Conservation (phyloP, 805 yeast genomes). For the Candida ortonii region DNA sequence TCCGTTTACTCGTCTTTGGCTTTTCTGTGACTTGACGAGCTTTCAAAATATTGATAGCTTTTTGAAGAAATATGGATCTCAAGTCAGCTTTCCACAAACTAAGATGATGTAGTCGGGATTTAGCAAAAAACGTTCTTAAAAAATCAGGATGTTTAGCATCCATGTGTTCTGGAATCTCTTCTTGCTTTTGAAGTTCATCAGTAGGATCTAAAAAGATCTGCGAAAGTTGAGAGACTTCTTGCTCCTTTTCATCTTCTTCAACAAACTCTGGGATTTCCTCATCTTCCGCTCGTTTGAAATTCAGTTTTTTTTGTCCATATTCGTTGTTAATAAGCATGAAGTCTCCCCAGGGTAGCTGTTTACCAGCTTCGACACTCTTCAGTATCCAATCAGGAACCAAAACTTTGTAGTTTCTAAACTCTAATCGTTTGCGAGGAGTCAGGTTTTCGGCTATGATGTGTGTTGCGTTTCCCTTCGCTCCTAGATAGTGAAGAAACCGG, state of each 20-base stretch:
- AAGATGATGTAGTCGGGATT: constrained; percentile 84
- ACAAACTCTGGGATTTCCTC: constrained; percentile 1
- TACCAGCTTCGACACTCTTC: constrained; percentile 52
- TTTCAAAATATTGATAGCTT: constrained; percentile 35
- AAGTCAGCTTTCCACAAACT: constrained; percentile 83
- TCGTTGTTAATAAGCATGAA: constrained; percentile 53
- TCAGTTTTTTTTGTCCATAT: constrained; percentile 51
- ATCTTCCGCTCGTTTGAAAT: constrained; percentile 15
- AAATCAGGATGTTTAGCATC: constrained; percentile 80
- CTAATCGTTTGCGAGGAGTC: constrained; percentile 70
- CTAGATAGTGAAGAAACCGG: constrained; percentile 60
- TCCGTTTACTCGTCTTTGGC: background rate
- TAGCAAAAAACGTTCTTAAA: constrained; percentile 64
- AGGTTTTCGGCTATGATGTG: constrained; percentile 79
- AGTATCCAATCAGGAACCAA: constrained; percentile 81
- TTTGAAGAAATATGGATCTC: constrained; percentile 53
- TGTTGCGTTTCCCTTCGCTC: constrained; percentile 71
- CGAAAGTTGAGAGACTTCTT: constrained; percentile 10
- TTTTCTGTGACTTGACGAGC: constrained; percentile 8
- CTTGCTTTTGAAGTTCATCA: constrained; percentile 8
- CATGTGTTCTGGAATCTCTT: constrained; percentile 22
- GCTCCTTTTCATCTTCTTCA: constrained; percentile 5
- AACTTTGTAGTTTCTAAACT: constrained; percentile 67
- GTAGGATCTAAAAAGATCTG: constrained; percentile 13
- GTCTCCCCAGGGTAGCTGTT: constrained; percentile 65